A percentile compares a stretch with the other conserved stretches of the same genome.
These are phyloP conservation scores for Sclerotinia subarctica DNA, from an alignment of 2,329 filamentous ascomycete species.

Conservation along the genomic window DNA sequence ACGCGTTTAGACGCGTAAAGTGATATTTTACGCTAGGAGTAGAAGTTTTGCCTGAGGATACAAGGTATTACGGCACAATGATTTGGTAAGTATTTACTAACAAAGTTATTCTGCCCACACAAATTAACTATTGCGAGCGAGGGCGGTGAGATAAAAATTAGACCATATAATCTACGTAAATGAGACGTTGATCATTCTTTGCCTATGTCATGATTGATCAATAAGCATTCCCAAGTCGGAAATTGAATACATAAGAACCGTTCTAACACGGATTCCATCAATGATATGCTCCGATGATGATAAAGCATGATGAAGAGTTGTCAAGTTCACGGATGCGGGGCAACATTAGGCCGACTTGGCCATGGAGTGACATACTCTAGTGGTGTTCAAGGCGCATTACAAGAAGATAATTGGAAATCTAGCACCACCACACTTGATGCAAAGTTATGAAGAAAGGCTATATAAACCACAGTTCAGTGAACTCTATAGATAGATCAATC, in stretches of 20 bases:
- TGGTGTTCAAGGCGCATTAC: background rate
- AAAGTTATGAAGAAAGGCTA: background rate
- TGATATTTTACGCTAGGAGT: background rate
- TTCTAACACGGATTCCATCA: background rate
- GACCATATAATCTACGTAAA: too few relatives aligned
- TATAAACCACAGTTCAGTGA: background rate
- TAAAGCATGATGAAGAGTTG: background rate
- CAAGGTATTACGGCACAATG: too few relatives aligned
- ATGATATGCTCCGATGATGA: too few relatives aligned
- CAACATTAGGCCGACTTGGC: background rate
- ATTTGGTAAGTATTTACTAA: too few relatives aligned
- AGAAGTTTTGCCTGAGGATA: background rate
- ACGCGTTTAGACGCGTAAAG: slow-evolving; percentile 19
- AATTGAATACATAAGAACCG: background rate
- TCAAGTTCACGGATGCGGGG: background rate
- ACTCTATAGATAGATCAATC: slow-evolving; percentile 4
- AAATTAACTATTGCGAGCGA: too few relatives aligned
- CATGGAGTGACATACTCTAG: background rate
- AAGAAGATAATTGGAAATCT: background rate
- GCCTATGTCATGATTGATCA: background rate
- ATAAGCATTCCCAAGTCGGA: background rate
- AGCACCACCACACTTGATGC: background rate
- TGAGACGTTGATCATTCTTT: too few relatives aligned
- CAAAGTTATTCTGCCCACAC: too few relatives aligned
- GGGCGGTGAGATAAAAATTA: too few relatives aligned